phyloP scores from a whole-genome alignment of 2,329 filamentous ascomycete genomes.

The Aaosphaeria arxii region DNA sequence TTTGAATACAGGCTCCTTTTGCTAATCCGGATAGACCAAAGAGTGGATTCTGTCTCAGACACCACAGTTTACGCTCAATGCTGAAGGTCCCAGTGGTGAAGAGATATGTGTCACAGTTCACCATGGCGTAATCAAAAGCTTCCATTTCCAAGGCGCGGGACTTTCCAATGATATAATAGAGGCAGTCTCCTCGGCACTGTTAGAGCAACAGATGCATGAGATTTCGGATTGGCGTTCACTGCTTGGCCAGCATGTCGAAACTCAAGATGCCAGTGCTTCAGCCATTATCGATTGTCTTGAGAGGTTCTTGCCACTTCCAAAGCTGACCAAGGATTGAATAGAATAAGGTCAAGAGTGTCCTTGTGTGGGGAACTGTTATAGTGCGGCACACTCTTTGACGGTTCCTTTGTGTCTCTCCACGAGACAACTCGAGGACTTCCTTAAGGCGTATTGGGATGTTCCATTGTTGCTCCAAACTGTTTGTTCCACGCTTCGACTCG shows the following conservation, averaged over 20 bases:
- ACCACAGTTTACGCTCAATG: conserved; percentile 69
- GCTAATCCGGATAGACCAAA: conserved; percentile 50
- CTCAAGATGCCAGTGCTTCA: background rate
- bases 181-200: conserved; percentile 14
- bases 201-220: conserved; percentile 49
- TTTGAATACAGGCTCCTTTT: background rate
- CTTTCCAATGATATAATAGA: conserved; percentile 8
- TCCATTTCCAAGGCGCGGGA: conserved; percentile 20
- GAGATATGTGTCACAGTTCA: conserved; percentile 37
- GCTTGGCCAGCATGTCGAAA: conserved; percentile 10
- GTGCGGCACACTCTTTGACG: too few relatives aligned
- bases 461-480: too few relatives aligned
- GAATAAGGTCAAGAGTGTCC: background rate
- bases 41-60: conserved; percentile 86
- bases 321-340: background rate
- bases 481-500: too few relatives aligned
- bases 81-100: conserved; percentile 47
- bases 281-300: background rate
- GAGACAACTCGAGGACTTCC: too few relatives aligned
- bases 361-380: too few relatives aligned
- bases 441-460: too few relatives aligned
- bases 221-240: conserved; percentile 40
- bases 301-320: background rate
- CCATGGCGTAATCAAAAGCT: conserved; percentile 56
- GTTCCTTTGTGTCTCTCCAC: too few relatives aligned